Evolutionary conservation across 2,329 filamentous ascomycete genomes (phyloP).

Genomic region (Botrytis sinoallii): DNA sequence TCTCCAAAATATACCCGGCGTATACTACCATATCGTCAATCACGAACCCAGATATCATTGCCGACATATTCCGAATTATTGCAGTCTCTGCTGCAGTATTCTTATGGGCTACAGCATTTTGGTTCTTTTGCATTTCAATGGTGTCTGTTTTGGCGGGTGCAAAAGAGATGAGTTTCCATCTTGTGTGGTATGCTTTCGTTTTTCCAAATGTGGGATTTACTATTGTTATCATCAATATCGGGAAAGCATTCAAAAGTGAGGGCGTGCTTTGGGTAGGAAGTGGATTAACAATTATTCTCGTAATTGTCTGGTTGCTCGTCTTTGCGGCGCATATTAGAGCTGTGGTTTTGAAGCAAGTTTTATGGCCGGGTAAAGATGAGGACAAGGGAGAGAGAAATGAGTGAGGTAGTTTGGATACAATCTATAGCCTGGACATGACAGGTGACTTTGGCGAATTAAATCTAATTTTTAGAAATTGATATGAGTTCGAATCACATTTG

Average conservation of each 20-base stretch:
- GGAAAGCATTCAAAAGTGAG: conserved; percentile 46
- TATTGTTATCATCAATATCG: conserved; percentile 54
- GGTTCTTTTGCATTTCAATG: conserved; percentile 50
- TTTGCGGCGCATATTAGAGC: conserved; percentile 33
- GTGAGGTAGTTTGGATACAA: conserved; percentile 3
- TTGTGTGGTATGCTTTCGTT: conserved; percentile 63
- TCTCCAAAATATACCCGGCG: conserved; percentile 38
- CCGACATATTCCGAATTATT: conserved; percentile 38
- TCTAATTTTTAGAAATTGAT: background rate
- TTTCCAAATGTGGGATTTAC: conserved; percentile 61
- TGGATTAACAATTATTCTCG: conserved; percentile 48
- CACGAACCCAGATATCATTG: conserved; percentile 41
- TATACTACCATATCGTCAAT: conserved; percentile 38
- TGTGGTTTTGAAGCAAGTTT: conserved; percentile 35
- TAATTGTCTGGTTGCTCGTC: conserved; percentile 35
- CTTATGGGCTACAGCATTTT: conserved; percentile 61
- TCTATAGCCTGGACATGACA: background rate
- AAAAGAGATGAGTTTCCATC: conserved; percentile 50
- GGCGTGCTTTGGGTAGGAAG: conserved; percentile 48
- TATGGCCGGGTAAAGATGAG: conserved; percentile 40
- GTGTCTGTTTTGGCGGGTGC: conserved; percentile 39
- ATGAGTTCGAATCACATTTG: background rate
- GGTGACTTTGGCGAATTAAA: background rate
- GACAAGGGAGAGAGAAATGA: conserved; percentile 36
- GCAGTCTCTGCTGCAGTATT: conserved; percentile 49